Evolutionary conservation across 2,329 filamentous ascomycete genomes (phyloP).

Genomic region (Stromatinia cepivora): DNA sequence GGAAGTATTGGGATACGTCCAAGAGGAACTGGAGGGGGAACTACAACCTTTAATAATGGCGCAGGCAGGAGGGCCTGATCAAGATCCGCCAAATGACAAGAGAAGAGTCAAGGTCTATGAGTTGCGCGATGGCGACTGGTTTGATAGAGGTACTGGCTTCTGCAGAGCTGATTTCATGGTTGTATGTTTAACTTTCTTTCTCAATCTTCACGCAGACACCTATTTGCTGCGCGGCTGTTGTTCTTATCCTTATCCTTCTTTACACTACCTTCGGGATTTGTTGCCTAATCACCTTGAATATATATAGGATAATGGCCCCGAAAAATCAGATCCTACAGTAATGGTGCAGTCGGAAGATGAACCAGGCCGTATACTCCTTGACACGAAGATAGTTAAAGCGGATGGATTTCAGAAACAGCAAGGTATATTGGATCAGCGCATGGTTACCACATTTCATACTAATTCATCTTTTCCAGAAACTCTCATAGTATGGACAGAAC

Average conservation of each 20-base stretch:
- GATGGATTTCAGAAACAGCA: conserved; percentile 99
- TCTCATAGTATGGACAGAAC: conserved; percentile 96
- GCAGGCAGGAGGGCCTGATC: conserved; percentile 64
- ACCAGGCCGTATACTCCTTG: conserved; percentile 76
- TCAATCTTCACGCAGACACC: conserved; percentile 3
- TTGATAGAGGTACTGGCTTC: conserved; percentile 94
- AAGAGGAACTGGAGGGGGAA: conserved; percentile 54
- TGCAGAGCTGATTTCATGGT: conserved; percentile 63
- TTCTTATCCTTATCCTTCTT: conserved; percentile 6
- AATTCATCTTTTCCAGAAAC: conserved; percentile 65
- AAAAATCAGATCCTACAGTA: conserved; percentile 80
- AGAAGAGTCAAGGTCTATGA: conserved; percentile 98
- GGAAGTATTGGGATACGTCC: conserved; percentile 52
- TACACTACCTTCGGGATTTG: conserved; percentile 14
- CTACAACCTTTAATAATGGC: conserved; percentile 68
- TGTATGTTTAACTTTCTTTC: conserved; percentile 32
- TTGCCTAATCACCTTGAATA: conserved; percentile 38
- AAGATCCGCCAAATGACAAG: conserved; percentile 52
- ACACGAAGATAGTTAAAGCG: conserved; percentile 88
- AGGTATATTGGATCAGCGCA: conserved; percentile 55
- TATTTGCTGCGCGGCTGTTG: background rate
- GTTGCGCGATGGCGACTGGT: conserved; percentile 98
- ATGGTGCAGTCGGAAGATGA: conserved; percentile 93
- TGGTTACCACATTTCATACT: conserved; percentile 35
- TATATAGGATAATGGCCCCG: conserved; percentile 54